phyloP scores from a whole-genome alignment of 768 basidiomycete genomes.

The Russula olivacea region DNA sequence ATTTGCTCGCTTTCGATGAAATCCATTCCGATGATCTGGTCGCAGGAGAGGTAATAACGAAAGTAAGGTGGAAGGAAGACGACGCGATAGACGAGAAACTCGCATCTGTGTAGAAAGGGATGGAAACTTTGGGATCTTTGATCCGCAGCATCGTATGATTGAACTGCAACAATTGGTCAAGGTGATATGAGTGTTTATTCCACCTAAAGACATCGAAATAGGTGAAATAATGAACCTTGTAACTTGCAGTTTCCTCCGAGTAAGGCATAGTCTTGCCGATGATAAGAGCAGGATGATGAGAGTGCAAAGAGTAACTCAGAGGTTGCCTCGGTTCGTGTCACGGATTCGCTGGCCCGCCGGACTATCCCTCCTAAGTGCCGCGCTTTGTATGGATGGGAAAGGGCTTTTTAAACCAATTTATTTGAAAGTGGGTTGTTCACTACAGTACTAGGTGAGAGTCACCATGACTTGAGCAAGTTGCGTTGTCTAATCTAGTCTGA shows the following conservation, averaged over 20 bases:
- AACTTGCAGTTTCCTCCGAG: conserved; percentile 24
- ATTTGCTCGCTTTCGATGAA: conserved; percentile 27
- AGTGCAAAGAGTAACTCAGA: too few relatives aligned
- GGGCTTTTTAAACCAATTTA: too few relatives aligned
- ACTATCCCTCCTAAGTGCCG: too few relatives aligned
- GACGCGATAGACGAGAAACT: conserved; percentile 21
- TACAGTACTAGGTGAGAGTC: too few relatives aligned
- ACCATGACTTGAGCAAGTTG: too few relatives aligned
- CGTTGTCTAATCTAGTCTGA: too few relatives aligned
- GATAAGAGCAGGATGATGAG: not conserved
- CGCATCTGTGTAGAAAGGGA: conserved; percentile 76
- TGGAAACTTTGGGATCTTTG: conserved; percentile 77
- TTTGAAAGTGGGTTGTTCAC: too few relatives aligned
- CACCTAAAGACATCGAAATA: not conserved
- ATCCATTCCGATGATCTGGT: conserved; percentile 33
- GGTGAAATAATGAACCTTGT: conserved; percentile 8
- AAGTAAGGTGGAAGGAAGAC: not conserved
- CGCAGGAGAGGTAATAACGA: not conserved
- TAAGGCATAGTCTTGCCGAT: conserved; percentile 13
- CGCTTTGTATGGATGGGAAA: too few relatives aligned
- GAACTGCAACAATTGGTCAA: conserved; percentile 40
- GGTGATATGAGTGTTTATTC: not conserved
- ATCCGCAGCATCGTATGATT: conserved; percentile 88
- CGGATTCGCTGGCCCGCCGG: too few relatives aligned
- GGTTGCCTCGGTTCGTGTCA: too few relatives aligned